Evolutionary conservation across 345 rosid species (phyloP).

Genomic region (Psidium guajava): DNA sequence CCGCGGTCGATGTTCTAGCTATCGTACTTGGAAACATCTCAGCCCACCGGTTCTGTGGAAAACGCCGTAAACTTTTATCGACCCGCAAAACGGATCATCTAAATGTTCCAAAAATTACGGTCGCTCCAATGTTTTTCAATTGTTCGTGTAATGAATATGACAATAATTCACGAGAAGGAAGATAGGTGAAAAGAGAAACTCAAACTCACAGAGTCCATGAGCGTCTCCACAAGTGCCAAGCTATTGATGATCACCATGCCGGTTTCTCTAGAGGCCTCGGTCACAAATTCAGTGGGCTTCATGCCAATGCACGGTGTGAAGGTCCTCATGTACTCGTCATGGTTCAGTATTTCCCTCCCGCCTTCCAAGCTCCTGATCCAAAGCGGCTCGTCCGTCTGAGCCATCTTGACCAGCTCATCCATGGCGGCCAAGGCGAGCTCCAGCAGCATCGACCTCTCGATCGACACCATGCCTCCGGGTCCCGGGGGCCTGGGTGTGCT

Average conservation of each 20-base stretch:
- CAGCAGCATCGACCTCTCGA: slow-evolving; percentile 62
- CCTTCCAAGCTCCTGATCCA: slow-evolving; percentile 64
- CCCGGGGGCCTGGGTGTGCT: slow-evolving; percentile 16
- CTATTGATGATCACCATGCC: slow-evolving; percentile 86
- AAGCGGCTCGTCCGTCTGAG: slow-evolving; percentile 64
- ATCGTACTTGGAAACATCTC: slow-evolving; percentile 94
- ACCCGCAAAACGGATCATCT: neutral
- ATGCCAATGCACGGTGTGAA: slow-evolving; percentile 58
- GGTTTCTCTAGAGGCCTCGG: slow-evolving; percentile 79
- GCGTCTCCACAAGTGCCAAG: slow-evolving; percentile 77
- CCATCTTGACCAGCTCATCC: slow-evolving; percentile 85
- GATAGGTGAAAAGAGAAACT: neutral
- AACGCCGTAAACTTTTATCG: neutral
- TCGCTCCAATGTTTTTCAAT: neutral
- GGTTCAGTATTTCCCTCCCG: slow-evolving; percentile 49
- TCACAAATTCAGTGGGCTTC: slow-evolving; percentile 59
- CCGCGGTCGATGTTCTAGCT: slow-evolving; percentile 65
- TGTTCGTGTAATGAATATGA: neutral
- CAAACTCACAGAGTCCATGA: slow-evolving; percentile 78
- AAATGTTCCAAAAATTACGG: neutral
- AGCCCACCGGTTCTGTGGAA: slow-evolving; percentile 73
- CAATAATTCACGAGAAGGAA: neutral
- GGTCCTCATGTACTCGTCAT: slow-evolving; percentile 51
- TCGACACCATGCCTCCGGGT: slow-evolving; percentile 45
- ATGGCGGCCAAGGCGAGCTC: slow-evolving; percentile 79